phyloP scores from a whole-genome alignment of 2,329 filamentous ascomycete genomes.

The Nothomitra cinnamomea region DNA sequence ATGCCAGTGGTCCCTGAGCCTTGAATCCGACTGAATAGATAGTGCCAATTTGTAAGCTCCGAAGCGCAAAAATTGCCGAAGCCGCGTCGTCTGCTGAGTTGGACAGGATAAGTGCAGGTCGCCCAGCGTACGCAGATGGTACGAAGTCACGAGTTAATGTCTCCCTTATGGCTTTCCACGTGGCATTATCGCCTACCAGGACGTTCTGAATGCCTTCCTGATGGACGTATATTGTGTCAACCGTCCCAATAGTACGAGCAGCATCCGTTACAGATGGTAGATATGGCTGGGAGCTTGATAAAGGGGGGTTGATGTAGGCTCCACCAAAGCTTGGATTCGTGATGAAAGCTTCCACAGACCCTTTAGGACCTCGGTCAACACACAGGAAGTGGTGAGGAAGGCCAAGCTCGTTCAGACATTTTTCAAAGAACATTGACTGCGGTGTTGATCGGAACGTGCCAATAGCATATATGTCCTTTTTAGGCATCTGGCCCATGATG shows the following conservation, averaged over 20 bases:
- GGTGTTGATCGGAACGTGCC: conserved; percentile 55
- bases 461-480: conserved; percentile 66
- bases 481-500: conserved; percentile 64
- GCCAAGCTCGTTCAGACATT: conserved; percentile 67
- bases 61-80: conserved; percentile 61
- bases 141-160: conserved; percentile 69
- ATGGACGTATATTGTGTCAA: conserved; percentile 63
- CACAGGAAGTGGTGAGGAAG: conserved; percentile 67
- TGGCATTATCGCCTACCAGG: conserved; percentile 64
- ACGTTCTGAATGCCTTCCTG: conserved; percentile 31
- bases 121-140: conserved; percentile 61
- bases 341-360: conserved; percentile 53
- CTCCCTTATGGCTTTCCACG: conserved; percentile 71
- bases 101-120: conserved; percentile 60
- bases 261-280: conserved; percentile 55
- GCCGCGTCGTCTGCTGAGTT: conserved; percentile 59
- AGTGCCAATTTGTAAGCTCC: conserved; percentile 56
- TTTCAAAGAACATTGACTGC: conserved; percentile 73
- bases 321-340: conserved; percentile 63
- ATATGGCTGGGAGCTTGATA: conserved; percentile 40
- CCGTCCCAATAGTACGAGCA: conserved; percentile 58
- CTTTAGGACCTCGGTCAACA: conserved; percentile 51
- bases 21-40: conserved; percentile 77
- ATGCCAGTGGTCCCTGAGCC: conserved; percentile 38
- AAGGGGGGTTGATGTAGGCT: conserved; percentile 60